Evolutionary conservation across 129 eudicot genomes (phyloP), one percentile per base, ranked within the genome.

Genomic region (Escallonia herrerae): DNA sequence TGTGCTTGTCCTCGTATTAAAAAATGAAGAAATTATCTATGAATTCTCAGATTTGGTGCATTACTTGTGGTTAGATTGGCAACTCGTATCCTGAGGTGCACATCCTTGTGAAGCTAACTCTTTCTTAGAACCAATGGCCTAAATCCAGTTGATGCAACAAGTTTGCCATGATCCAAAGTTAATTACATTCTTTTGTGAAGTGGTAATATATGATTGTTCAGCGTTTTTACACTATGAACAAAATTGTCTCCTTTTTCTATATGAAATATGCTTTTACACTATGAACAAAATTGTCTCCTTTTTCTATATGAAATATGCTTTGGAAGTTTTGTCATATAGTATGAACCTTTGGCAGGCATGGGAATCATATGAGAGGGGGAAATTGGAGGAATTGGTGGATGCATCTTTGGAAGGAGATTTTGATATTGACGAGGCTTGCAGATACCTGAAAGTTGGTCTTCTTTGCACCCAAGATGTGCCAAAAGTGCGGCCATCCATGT

Each of bases 391-490:
- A 37, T 60, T 83, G 70, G 69, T 82, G 2, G 84, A 82, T 47
- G 7, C 38, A 39, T 45, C 70, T 3, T 43, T 83, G 22, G 80
- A 48, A 59, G 69, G 59, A 56, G 67, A 82, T 15, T 57, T 66
- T 22, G 57, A 82, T 66, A 42, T 54, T 1, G 74, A 64, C 3
- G 81, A 82, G 68, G 87, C 79, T 49, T 52, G 56, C 73, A 67
- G 49, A 37, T 78, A 43, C 54, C 37, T 82, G 37, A 75, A 82
- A 63, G 51, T 79, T 8, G 81, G 70, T 15, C 76, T 75, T 37
- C 60, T 82, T 62, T 78, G 87, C 81, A 72, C 81, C 38, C 82
- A 82, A 67, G 79, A 71, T 13, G 13, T 47, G 52, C 82, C 84
- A 3, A 75, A 68, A 46, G 58, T 39, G 8, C 70, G 84, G 14